Percentiles rank a stretch among this genome's conserved stretches.
phyloP scores from a whole-genome alignment of 768 basidiomycete genomes.

The Mycena leptocephala region DNA sequence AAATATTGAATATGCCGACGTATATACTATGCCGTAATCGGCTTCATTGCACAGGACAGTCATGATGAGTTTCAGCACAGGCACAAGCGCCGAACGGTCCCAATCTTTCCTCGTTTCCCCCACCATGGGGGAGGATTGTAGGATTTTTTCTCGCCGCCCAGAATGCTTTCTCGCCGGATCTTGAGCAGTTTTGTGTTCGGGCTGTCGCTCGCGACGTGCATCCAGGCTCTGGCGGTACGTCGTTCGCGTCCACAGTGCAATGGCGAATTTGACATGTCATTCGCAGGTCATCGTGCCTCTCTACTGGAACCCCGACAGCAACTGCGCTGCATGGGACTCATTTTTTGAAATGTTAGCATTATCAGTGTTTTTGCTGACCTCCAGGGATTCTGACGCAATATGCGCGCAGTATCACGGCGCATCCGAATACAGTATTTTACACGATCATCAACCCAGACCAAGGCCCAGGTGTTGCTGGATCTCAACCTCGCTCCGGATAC shows the following conservation, averaged over 20 bases:
- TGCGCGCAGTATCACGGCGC: conserved; percentile 35
- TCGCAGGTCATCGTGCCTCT: not conserved
- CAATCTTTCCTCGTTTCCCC: too few species aligned
- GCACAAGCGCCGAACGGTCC: too few species aligned
- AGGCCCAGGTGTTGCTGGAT: not conserved
- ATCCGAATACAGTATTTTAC: conserved; percentile 41
- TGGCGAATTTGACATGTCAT: not conserved
- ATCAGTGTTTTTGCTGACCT: not conserved
- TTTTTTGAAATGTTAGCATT: not conserved
- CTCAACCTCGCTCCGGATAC: conserved; percentile 29
- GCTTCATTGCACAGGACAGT: too few species aligned
- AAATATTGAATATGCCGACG: too few species aligned
- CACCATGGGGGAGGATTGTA: too few species aligned
- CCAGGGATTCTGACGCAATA: not conserved
- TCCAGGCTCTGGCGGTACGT: not conserved
- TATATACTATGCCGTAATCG: too few species aligned
- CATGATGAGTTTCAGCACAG: too few species aligned
- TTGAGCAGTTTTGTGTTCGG: not conserved
- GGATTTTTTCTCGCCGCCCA: too few species aligned
- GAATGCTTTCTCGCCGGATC: not conserved
- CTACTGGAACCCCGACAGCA: not conserved
- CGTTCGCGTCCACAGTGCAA: not conserved
- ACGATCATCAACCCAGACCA: conserved; percentile 45
- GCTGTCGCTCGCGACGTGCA: not conserved
- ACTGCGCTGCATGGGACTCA: not conserved